phyloP scores from a whole-genome alignment of 805 yeast species.

The Cyberlindnera euphorbiae region DNA sequence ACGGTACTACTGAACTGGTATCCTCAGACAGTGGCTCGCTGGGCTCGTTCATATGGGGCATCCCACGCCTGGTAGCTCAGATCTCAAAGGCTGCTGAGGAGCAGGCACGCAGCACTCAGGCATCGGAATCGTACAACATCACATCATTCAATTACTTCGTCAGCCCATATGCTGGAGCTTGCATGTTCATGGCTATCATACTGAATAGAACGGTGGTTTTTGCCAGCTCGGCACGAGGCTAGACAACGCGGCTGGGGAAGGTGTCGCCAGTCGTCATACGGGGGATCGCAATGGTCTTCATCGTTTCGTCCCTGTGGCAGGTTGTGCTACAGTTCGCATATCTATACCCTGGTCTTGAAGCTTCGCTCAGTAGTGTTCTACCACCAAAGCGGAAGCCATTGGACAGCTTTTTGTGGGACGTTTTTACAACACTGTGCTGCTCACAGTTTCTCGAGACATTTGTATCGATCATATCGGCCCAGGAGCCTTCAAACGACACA shows the following conservation, averaged over 20 bases:
- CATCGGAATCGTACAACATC: background rate
- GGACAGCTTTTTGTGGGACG: slow-evolving; percentile 52
- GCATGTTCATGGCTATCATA: slow-evolving; percentile 54
- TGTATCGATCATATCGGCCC: slow-evolving; percentile 51
- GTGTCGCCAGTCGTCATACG: slow-evolving; percentile 29
- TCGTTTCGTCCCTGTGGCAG: slow-evolving; percentile 25
- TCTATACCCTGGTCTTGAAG: slow-evolving; percentile 1
- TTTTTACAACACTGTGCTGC: slow-evolving; percentile 53
- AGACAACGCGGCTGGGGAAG: slow-evolving; percentile 13
- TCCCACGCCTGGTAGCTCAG: slow-evolving; percentile 8
- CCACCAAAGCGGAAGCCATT: slow-evolving; percentile 10
- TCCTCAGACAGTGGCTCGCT: background rate
- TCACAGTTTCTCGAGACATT: slow-evolving; percentile 66
- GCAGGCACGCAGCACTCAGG: slow-evolving; percentile 8
- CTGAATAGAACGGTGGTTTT: slow-evolving; percentile 55
- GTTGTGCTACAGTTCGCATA: slow-evolving; percentile 11
- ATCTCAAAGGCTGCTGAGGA: slow-evolving; percentile 13
- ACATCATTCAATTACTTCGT: slow-evolving; percentile 37
- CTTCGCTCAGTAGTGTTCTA: background rate
- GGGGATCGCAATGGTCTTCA: slow-evolving; percentile 31
- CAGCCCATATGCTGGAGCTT: slow-evolving; percentile 45
- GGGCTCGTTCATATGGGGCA: slow-evolving; percentile 5
- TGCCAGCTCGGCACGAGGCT: slow-evolving; percentile 44
- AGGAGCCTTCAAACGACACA: slow-evolving; percentile 53
- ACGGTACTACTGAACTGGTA: background rate